Evolutionary conservation across 257 asterid species (phyloP).

Genomic region (Solanum chiquidenum): DNA sequence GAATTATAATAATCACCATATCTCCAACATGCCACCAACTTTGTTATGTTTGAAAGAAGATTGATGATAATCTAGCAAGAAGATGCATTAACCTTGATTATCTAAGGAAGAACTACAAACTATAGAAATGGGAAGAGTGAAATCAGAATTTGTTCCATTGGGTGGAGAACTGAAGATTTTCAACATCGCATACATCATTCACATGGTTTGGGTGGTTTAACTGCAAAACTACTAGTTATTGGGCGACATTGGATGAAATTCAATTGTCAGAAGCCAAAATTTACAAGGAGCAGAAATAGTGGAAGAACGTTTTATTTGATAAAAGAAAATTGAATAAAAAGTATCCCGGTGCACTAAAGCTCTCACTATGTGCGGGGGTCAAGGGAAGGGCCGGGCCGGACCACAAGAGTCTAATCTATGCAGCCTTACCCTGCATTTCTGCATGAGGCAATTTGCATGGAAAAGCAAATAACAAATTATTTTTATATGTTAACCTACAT

Average conservation of each 20-base stretch:
- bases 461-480: neutral
- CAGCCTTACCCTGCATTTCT: neutral
- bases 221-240: neutral
- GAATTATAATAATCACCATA: neutral
- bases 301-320: neutral
- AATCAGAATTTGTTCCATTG: neutral
- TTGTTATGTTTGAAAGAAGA: neutral
- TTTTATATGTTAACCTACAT: neutral
- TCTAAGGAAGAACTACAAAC: neutral
- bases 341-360: neutral
- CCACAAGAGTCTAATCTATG: neutral
- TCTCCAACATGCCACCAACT: neutral
- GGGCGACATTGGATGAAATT: neutral
- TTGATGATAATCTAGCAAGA: neutral
- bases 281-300: neutral
- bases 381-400: neutral
- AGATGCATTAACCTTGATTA: neutral
- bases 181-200: neutral
- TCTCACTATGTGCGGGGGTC: neutral
- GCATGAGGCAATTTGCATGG: neutral
- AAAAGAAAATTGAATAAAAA: neutral
- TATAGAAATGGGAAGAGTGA: neutral
- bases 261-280: neutral
- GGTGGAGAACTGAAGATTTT: neutral
- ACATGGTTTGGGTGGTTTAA: neutral